Base-by-base conservation (phyloP, 1,139 yeast genomes). In the Hyphopichia buzzinii region DNA sequence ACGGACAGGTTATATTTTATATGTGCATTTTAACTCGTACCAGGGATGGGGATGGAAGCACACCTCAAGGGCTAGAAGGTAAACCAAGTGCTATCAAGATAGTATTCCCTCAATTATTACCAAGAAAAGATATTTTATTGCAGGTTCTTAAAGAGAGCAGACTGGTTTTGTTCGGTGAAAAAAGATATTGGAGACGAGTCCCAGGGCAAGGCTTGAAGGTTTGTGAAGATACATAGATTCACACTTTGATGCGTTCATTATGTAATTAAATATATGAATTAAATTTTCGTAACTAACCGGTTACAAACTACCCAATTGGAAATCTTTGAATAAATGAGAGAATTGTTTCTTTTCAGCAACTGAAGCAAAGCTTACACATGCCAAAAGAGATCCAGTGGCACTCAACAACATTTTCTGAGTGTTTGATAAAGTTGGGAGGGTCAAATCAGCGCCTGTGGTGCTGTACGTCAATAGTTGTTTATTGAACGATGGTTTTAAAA, bases 1-100 rank as follows among this genome's bases (percentile, higher is more conserved):
- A 78, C 44, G 76, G 75, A 12, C 78, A 76, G 50, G 86, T 81
- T 7, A 64, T 81, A 1, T 80, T 71, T 49, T 81, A 81, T 49
- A 57, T 83, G 54, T 75, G 83, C 36, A 62, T 81, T 6, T 59
- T 81, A 30, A 69, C 79, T n/a, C 69, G 64, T 55, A 63, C 55
- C 34, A 57, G 49, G 11, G 13, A 43, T 41, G 35, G 45, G 46
- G 38, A 51, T 25, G 40, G 30, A 8, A 39, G 19, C 22, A 34
- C 35, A 16, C 19, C 17, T 5, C 10, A 34, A 31, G 26, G 28
- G 21, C 17, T 43, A 31, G 33, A 41, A 33, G 36, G 13, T 16
- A 30, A 33, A n/a, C 12, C 33, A 8, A 33, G 26, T 36, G 48
- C 60, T 35, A 67, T 70, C 31, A 59, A 66, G 36, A 72, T 77